Evolutionary conservation across 2,329 filamentous ascomycete species (phyloP).

Genomic region (Cladosporium halotolerans): DNA sequence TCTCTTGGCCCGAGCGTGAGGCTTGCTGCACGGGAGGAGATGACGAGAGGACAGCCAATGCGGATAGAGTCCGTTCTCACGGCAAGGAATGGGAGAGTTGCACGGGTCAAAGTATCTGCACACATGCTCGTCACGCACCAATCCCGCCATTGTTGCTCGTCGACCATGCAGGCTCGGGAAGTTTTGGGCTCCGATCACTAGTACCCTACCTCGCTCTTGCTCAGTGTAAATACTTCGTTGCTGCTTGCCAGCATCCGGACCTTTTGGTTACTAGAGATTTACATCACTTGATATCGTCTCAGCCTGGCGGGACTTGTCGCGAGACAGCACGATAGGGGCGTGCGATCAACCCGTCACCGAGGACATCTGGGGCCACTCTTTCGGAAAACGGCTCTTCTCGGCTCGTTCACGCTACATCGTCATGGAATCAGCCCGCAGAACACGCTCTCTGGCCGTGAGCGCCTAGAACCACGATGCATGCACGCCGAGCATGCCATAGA

Average conservation of each 20-base stretch:
- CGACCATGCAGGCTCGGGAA: conserved; percentile 4
- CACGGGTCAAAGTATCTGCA: conserved; percentile 2
- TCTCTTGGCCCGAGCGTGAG: conserved; percentile 5
- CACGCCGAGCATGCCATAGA: conserved; percentile 1
- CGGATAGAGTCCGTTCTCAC: not conserved
- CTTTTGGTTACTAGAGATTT: too few relatives aligned
- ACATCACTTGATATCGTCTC: not conserved
- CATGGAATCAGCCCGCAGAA: too few relatives aligned
- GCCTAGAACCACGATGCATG: not conserved
- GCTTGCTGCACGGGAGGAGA: not conserved
- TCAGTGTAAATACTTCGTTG: not conserved
- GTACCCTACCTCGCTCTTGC: not conserved
- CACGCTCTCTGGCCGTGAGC: too few relatives aligned
- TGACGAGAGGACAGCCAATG: conserved; percentile 3
- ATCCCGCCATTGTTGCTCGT: not conserved
- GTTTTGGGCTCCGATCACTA: not conserved
- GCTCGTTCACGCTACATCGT: too few relatives aligned
- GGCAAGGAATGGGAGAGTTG: not conserved
- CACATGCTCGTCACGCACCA: conserved; percentile 1
- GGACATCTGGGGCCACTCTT: not conserved
- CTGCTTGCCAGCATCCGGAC: not conserved
- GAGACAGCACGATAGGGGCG: not conserved
- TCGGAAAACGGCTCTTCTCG: not conserved
- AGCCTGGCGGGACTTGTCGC: not conserved
- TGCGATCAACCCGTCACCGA: not conserved